These are phyloP conservation scores for Kodamaea neixiangensis DNA, from an alignment of 805 yeast species.

Conservation along the genomic window DNA sequence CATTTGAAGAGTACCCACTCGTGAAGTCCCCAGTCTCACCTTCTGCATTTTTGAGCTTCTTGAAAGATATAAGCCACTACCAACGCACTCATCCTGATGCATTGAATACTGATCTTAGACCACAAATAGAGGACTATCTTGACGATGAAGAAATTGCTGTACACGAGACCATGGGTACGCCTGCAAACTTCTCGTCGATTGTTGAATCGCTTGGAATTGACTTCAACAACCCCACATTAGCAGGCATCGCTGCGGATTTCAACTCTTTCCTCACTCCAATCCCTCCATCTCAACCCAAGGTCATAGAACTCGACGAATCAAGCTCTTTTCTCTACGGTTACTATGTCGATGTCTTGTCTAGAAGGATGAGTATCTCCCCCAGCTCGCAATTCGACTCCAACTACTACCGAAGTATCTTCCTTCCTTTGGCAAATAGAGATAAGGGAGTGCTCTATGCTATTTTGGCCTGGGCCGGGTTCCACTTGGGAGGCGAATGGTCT, in stretches of 20 bases:
- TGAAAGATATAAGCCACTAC: conserved; percentile 21
- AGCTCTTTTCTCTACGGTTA: conserved; percentile 46
- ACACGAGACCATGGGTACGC: neutral
- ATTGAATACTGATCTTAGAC: neutral
- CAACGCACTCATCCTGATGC: conserved; percentile 10
- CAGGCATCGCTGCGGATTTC: conserved; percentile 3
- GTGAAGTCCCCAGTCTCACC: conserved; percentile 17
- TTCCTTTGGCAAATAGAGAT: conserved; percentile 57
- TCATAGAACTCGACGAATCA: conserved; percentile 16
- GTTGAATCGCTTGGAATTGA: conserved; percentile 5
- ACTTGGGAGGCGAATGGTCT: conserved; percentile 47
- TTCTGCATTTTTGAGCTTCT: conserved; percentile 25
- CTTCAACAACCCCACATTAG: neutral
- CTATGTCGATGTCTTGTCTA: conserved; percentile 47
- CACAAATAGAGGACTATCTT: conserved; percentile 3
- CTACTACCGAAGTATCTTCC: conserved; percentile 51
- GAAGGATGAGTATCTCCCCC: conserved; percentile 50
- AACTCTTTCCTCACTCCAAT: conserved; percentile 1
- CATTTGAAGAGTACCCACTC: neutral
- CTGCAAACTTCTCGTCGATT: conserved; percentile 3
- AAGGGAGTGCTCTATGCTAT: conserved; percentile 52
- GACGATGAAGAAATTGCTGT: neutral
- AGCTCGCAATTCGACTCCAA: conserved; percentile 45
- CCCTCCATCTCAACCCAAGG: conserved; percentile 13
- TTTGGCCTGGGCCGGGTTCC: conserved; percentile 58